Conservation (phyloP, 106 monocot genomes). For the Dioscorea zingiberensis region DNA sequence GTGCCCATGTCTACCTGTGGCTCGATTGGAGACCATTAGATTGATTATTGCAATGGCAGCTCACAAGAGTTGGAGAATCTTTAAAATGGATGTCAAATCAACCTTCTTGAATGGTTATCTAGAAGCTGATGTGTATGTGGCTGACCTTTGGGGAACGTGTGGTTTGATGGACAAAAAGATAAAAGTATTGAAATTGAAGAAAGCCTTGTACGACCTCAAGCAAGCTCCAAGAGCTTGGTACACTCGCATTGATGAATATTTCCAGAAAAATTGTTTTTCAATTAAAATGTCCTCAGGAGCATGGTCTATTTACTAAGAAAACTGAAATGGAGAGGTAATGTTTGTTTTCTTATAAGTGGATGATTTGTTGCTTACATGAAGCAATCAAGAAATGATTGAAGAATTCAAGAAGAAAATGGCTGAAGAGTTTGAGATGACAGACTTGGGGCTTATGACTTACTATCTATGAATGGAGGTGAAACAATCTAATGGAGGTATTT, state of each 20-base stretch:
- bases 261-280: no score
- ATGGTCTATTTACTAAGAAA: no score
- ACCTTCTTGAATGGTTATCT: not conserved
- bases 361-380: not conserved
- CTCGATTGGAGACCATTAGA: not conserved
- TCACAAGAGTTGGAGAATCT: not conserved
- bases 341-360: not conserved
- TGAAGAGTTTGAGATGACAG: not conserved
- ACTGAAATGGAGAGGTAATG: not conserved
- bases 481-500: no score
- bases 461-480: no score
- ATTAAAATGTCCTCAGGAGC: no score
- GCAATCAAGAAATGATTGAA: not conserved
- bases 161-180: not conserved
- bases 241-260: not conserved
- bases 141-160: not conserved
- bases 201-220: not conserved
- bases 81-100: not conserved
- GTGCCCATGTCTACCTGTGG: no score
- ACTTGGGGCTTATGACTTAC: no score
- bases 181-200: not conserved
- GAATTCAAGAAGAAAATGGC: not conserved
- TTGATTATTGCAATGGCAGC: not conserved
- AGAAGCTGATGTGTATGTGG: no score
- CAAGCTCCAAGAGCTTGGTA: not conserved